These are phyloP conservation scores for Phoenix roebelenii DNA, from an alignment of 176 grass and related monocot species.

Conservation along the genomic window DNA sequence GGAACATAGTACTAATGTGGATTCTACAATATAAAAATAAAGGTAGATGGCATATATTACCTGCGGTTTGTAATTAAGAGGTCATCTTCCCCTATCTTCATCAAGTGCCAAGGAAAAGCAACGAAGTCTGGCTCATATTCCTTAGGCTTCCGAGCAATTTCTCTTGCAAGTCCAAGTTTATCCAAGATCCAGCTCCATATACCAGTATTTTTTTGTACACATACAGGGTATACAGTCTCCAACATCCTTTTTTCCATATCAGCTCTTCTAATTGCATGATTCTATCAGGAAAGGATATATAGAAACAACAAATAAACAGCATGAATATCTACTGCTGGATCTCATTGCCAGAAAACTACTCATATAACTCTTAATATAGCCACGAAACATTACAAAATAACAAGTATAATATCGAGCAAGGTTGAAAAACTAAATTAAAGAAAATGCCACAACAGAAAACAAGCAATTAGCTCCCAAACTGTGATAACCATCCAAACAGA, in stretches of 20 bases:
- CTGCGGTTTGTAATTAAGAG: constrained; percentile 53
- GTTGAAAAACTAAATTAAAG: too few relatives aligned
- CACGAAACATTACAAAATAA: not conserved
- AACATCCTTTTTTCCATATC: constrained; percentile 64
- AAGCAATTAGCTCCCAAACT: too few relatives aligned
- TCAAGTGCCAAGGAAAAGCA: constrained; percentile 65
- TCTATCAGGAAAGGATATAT: constrained; percentile 28
- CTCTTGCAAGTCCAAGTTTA: constrained; percentile 61
- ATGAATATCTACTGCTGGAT: too few relatives aligned
- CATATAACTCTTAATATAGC: too few relatives aligned
- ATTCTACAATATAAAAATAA: too few relatives aligned
- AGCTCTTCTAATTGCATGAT: constrained; percentile 73
- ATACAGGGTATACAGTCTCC: constrained; percentile 65
- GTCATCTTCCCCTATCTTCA: constrained; percentile 46
- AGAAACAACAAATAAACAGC: constrained; percentile 1
- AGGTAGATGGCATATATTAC: constrained; percentile 23
- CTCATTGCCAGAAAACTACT: too few relatives aligned
- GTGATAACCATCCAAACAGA: too few relatives aligned
- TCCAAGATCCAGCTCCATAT: constrained; percentile 73
- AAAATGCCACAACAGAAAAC: too few relatives aligned
- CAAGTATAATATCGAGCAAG: not conserved
- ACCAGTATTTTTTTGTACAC: constrained; percentile 36
- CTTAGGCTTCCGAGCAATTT: constrained; percentile 30
- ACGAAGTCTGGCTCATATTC: constrained; percentile 34
- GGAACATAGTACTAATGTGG: too few relatives aligned